A percentile compares a stretch with the other conserved stretches of the same genome.
These are phyloP conservation scores for Xylaria sp. DNA, from an alignment of 495 filamentous ascomycete species.

Conservation along the genomic window DNA sequence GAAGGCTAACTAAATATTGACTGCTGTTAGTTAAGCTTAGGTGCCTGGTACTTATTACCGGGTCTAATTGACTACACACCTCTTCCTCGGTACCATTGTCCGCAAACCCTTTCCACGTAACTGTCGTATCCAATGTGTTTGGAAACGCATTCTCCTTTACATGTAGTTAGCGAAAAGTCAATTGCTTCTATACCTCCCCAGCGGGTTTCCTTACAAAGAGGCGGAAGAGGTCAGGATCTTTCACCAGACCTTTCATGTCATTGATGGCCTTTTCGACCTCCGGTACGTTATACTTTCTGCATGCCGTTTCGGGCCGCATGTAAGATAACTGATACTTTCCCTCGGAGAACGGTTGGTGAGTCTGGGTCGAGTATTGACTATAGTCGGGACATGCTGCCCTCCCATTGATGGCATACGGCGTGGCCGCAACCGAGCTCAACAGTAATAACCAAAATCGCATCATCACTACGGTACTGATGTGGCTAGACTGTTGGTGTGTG, in stretches of 20 bases:
- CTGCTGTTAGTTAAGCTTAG: slow-evolving; percentile 9
- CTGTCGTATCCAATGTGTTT: slow-evolving; percentile 72
- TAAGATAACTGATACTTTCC: slow-evolving; percentile 59
- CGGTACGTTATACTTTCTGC: slow-evolving; percentile 67
- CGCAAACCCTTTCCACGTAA: slow-evolving; percentile 67
- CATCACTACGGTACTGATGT: slow-evolving; percentile 13
- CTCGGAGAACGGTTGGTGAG: slow-evolving; percentile 53
- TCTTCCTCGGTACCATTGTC: slow-evolving; percentile 50
- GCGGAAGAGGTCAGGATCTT: slow-evolving; percentile 69
- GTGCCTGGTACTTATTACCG: neutral
- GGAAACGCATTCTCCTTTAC: slow-evolving; percentile 62
- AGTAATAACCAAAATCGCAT: slow-evolving; percentile 33
- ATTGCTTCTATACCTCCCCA: neutral
- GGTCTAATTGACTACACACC: slow-evolving; percentile 30
- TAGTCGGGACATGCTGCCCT: slow-evolving; percentile 61
- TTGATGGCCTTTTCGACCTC: slow-evolving; percentile 61
- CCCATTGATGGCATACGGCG: slow-evolving; percentile 19
- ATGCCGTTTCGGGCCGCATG: slow-evolving; percentile 60
- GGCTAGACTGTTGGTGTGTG: neutral
- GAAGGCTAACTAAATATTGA: slow-evolving; percentile 48
- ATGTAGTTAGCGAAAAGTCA: neutral
- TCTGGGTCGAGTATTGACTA: slow-evolving; percentile 51
- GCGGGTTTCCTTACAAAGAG: slow-evolving; percentile 51
- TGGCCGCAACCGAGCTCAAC: slow-evolving; percentile 31
- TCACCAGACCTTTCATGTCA: slow-evolving; percentile 56